Evolutionary conservation across 1,284 basidiomycete species (phyloP).

Genomic region (Ceratobasidium sp.): DNA sequence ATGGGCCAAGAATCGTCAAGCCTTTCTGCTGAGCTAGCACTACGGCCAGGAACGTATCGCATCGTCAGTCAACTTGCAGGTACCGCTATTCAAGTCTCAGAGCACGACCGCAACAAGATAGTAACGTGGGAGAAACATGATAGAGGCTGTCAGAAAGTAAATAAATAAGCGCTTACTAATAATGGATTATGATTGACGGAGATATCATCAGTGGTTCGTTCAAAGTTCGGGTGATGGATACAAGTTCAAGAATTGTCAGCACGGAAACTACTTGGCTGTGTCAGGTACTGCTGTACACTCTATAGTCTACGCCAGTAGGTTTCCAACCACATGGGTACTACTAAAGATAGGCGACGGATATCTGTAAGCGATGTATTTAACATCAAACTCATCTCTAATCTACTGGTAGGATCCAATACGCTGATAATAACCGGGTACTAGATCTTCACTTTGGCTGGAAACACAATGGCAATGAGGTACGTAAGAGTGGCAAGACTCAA

Average conservation of each 20-base stretch:
- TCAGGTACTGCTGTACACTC: conserved; percentile 16
- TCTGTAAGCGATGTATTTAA: background rate
- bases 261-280: conserved; percentile 21
- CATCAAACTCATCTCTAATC: background rate
- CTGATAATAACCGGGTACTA: conserved; percentile 28
- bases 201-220: conserved; percentile 22
- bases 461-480: conserved; percentile 35
- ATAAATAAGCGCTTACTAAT: background rate
- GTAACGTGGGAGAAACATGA: conserved; percentile 28
- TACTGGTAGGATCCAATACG: conserved; percentile 3
- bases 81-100: conserved; percentile 30
- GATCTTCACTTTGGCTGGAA: conserved; percentile 38
- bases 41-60: conserved; percentile 38
- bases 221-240: conserved; percentile 30
- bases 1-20: conserved; percentile 18
- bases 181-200: background rate
- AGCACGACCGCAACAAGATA: conserved; percentile 21
- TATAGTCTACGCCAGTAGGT: conserved; percentile 25
- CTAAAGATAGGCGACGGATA: conserved; percentile 13
- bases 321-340: conserved; percentile 35
- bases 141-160: conserved; percentile 14
- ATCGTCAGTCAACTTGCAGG: conserved; percentile 22
- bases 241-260: conserved; percentile 28
- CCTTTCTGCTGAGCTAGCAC: background rate
- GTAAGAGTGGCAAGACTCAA: background rate